phyloP scores from a whole-genome alignment of 352 stramenopile genomes.

The Thalassiosira livingstoniorum region DNA sequence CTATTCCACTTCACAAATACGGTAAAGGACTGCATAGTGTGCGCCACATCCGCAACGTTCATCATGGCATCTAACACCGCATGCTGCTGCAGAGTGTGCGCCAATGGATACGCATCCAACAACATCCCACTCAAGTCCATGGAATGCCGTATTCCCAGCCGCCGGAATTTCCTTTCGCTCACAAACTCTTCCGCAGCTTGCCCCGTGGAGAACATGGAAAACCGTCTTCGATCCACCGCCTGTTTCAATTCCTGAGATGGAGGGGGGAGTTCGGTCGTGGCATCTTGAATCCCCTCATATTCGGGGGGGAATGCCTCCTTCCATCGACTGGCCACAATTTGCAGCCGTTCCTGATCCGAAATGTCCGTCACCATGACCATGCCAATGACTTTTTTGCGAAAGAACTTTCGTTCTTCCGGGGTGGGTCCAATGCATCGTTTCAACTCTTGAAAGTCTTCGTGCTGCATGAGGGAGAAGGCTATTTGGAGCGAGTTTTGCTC shows the following conservation, averaged over 20 bases:
- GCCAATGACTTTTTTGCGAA: conserved; percentile 75
- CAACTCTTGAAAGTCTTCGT: conserved; percentile 69
- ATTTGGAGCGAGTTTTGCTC: conserved; percentile 80
- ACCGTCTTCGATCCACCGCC: conserved; percentile 21
- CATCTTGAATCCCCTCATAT: not conserved
- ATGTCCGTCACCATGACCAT: conserved; percentile 84
- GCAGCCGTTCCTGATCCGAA: conserved; percentile 79
- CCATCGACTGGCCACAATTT: conserved; percentile 81
- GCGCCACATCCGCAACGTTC: conserved; percentile 62
- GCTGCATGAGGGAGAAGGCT: conserved; percentile 77
- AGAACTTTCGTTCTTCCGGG: conserved; percentile 68
- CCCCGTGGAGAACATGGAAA: conserved; percentile 48
- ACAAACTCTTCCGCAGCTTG: conserved; percentile 40
- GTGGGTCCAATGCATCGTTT: conserved; percentile 71
- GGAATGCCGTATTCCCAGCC: conserved; percentile 54
- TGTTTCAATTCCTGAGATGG: conserved; percentile 38
- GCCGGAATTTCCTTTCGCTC: conserved; percentile 9
- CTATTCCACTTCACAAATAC: conserved; percentile 70
- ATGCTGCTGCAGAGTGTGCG: conserved; percentile 51
- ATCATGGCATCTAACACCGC: conserved; percentile 62
- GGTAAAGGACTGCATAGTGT: conserved; percentile 62
- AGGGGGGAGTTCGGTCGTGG: conserved; percentile 6
- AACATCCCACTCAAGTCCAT: conserved; percentile 65
- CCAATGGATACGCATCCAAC: conserved; percentile 43
- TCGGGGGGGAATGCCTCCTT: conserved; percentile 76